Evolutionary conservation across 805 yeast genomes (phyloP), one percentile per base, ranked within the genome.

Genomic region (Candida yuanshanica): DNA sequence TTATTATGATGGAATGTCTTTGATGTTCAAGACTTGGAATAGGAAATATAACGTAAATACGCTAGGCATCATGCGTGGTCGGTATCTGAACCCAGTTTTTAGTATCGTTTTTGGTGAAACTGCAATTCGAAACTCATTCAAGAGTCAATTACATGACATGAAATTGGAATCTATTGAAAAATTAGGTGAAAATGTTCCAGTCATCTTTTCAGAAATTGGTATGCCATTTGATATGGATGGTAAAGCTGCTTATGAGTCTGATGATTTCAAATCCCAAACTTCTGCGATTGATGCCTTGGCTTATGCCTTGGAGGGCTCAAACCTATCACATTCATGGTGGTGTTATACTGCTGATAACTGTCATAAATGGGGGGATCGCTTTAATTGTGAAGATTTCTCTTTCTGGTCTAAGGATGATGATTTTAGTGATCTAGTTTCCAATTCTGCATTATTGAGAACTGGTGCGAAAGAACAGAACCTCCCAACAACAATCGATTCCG

Each of bases 181-280:
- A 23, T 60, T 90, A 27, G 97, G 97, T 3, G 43, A 50, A 2
- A 38, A 59, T 9, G 69, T 88, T 9, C 96, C 97, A 0, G 74
- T 83, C 9, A 63, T 91, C 18, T 80, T 93, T 72, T 77, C 95
- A 1, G 99, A 91, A 60, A 89, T 91, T n/a, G 99, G 99, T 6
- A 87, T 91, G 82, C 98, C 99, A 3, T 87, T 83, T 59, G 96
- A 93, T 60, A 86, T 91, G 96, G 90, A 91, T 60, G 70, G 77
- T 44, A 86, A 84, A 56, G 68, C 64, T 36, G 84, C 96, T 0
- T 91, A 76, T 56, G 59, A 60, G 1, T 69, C 69, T 43, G 89
- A 90, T 2, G 76, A 78, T 46, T 93, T 78, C 59, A 62, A 69
- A 9, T 72, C 86, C 10, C 99, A 93, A 56, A 82, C 83, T 2